Evolutionary conservation across 495 filamentous ascomycete species (phyloP).

Genomic region (Penicillium arizonense): DNA sequence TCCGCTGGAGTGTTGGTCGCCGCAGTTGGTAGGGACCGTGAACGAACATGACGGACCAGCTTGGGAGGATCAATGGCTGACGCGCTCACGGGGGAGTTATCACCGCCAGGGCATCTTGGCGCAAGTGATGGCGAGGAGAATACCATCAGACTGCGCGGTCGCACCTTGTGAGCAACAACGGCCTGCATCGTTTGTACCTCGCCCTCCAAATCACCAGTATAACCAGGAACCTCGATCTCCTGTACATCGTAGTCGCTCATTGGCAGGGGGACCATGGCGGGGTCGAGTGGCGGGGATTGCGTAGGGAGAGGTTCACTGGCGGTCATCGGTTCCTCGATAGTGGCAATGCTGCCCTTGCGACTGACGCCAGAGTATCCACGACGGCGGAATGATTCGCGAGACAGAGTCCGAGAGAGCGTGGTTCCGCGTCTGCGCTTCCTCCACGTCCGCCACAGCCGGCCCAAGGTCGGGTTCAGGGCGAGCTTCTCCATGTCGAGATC

Average conservation of each 20-base stretch:
- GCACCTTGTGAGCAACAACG: slow-evolving; percentile 45
- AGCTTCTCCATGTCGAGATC: slow-evolving; percentile 92
- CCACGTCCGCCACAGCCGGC: slow-evolving; percentile 93
- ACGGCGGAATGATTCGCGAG: slow-evolving; percentile 44
- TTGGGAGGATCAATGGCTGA: slow-evolving; percentile 19
- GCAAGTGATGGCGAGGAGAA: slow-evolving; percentile 37
- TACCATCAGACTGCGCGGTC: slow-evolving; percentile 64
- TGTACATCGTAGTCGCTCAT: slow-evolving; percentile 65
- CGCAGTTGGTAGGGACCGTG: slow-evolving; percentile 52
- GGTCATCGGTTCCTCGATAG: slow-evolving; percentile 33
- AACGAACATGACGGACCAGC: slow-evolving; percentile 45
- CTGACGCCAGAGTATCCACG: slow-evolving; percentile 32
- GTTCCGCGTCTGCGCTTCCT: slow-evolving; percentile 67
- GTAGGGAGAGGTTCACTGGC: slow-evolving; percentile 18
- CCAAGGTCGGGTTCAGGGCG: slow-evolving; percentile 81
- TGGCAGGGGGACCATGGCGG: slow-evolving; percentile 61
- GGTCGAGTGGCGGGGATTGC: slow-evolving; percentile 37
- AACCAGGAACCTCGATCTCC: slow-evolving; percentile 71
- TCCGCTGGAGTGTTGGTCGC: slow-evolving; percentile 17
- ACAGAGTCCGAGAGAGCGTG: slow-evolving; percentile 36
- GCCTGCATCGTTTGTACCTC: slow-evolving; percentile 53
- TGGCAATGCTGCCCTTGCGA: slow-evolving; percentile 39
- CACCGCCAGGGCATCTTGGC: slow-evolving; percentile 32
- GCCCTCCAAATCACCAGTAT: slow-evolving; percentile 56
- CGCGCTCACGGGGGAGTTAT: slow-evolving; percentile 29